Conservation (phyloP, 2,329 filamentous ascomycete species). For the Pseudonectria buxi region DNA sequence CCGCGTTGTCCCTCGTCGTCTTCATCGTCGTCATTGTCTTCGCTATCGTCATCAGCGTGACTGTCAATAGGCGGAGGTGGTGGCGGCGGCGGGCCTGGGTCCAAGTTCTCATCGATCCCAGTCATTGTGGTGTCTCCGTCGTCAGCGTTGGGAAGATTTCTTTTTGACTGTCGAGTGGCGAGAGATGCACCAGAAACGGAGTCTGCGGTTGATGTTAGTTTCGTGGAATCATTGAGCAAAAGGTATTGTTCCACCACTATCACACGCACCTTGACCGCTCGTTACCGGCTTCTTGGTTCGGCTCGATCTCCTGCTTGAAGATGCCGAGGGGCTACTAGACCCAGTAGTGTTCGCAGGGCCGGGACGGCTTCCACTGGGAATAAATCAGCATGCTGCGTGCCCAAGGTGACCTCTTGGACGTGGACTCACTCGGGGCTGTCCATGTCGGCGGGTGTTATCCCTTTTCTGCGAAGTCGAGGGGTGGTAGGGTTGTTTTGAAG, state of each 20-base stretch:
- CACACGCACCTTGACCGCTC: slow-evolving; percentile 33
- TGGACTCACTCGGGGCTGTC: slow-evolving; percentile 60
- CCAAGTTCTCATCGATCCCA: slow-evolving; percentile 53
- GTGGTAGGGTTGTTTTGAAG: slow-evolving; percentile 24
- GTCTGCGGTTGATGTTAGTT: slow-evolving; percentile 17
- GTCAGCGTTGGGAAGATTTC: slow-evolving; percentile 41
- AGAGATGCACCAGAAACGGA: slow-evolving; percentile 28
- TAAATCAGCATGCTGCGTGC: not conserved
- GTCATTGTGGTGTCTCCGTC: slow-evolving; percentile 67
- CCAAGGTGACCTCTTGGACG: not conserved
- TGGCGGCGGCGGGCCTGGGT: slow-evolving; percentile 35
- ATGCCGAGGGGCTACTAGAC: slow-evolving; percentile 49
- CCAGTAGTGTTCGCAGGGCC: slow-evolving; percentile 59
- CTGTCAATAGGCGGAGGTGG: slow-evolving; percentile 32
- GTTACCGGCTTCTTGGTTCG: slow-evolving; percentile 60
- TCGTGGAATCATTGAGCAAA: not conserved
- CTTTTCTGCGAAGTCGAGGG: slow-evolving; percentile 49
- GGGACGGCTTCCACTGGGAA: slow-evolving; percentile 17
- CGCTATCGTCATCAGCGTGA: slow-evolving; percentile 33
- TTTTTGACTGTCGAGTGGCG: slow-evolving; percentile 44
- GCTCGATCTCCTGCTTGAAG: slow-evolving; percentile 66
- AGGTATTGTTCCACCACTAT: slow-evolving; percentile 7
- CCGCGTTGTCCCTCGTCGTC: slow-evolving; percentile 34
- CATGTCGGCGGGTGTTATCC: slow-evolving; percentile 59
- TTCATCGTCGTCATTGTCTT: slow-evolving; percentile 28